Evolutionary conservation across 371 early-diverging fungal species (phyloP).

Genomic region (Mortierella sp.): DNA sequence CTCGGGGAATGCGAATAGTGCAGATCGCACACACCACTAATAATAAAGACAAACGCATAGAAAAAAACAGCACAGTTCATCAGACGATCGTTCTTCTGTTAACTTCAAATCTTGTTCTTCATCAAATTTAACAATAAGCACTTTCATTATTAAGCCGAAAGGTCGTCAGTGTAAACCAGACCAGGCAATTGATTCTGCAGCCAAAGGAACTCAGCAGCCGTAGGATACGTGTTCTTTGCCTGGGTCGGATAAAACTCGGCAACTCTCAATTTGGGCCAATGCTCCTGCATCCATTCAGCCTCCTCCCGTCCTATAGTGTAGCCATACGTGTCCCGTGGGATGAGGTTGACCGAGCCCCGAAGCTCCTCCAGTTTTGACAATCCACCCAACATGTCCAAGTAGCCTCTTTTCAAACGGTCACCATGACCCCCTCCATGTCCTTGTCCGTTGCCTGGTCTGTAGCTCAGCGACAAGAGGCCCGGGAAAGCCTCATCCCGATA

Average conservation of each 20-base stretch:
- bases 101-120: no score
- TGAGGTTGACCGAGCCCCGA: not conserved
- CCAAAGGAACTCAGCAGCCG: not conserved
- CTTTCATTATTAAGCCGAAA: not conserved
- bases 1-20: not conserved
- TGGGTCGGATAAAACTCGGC: not conserved
- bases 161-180: not conserved
- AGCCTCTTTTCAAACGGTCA: not conserved
- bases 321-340: not conserved
- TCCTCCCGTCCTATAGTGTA: not conserved
- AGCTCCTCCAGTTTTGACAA: slow-evolving; percentile 4
- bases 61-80: no score
- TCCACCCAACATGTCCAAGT: not conserved
- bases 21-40: not conserved
- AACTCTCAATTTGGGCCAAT: not conserved
- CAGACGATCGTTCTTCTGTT: no score
- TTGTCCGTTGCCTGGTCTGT: not conserved
- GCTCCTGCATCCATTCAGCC: not conserved
- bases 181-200: not conserved
- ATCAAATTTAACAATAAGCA: no score
- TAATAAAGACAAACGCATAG: not conserved
- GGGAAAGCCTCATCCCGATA: not conserved
- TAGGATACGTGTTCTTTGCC: not conserved
- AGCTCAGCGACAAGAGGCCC: not conserved
- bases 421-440: not conserved